phyloP scores from a whole-genome alignment of 2,329 filamentous ascomycete genomes.

The Tolypocladium inflatum region DNA sequence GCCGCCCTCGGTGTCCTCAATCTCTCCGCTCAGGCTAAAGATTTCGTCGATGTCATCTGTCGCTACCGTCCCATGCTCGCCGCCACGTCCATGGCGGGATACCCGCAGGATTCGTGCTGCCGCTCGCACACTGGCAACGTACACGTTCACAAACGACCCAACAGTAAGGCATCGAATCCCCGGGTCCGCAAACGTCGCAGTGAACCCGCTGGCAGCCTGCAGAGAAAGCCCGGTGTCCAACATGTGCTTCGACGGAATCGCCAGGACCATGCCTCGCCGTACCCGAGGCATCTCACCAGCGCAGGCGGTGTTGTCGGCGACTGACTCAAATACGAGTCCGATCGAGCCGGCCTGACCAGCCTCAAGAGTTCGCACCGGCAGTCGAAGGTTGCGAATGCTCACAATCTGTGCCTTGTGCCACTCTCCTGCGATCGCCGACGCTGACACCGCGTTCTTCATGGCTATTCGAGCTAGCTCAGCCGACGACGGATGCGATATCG shows the following conservation, averaged over 20 bases:
- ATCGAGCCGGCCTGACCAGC: constrained; percentile 85
- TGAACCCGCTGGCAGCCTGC: constrained; percentile 58
- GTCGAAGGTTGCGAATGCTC: constrained; percentile 78
- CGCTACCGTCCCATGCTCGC: constrained; percentile 14
- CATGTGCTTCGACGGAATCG: constrained; percentile 51
- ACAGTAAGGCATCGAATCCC: constrained; percentile 54
- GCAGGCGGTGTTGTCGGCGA: background rate
- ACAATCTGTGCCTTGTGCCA: constrained; percentile 77
- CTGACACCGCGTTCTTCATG: constrained; percentile 42
- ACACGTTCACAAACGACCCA: constrained; percentile 68
- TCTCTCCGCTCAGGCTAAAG: constrained; percentile 45
- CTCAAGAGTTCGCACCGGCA: constrained; percentile 68
- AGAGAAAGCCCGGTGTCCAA: constrained; percentile 45
- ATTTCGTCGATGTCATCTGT: constrained; percentile 41
- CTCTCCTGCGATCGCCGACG: constrained; percentile 47
- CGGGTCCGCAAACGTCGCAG: constrained; percentile 58
- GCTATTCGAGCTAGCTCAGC: constrained; percentile 42
- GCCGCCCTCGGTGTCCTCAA: constrained; percentile 23
- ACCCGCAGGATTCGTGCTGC: constrained; percentile 64
- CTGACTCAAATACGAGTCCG: constrained; percentile 56
- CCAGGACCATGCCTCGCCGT: constrained; percentile 77
- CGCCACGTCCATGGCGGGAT: constrained; percentile 14
- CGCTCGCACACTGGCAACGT: constrained; percentile 78
- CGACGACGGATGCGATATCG: constrained; percentile 43
- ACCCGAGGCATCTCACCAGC: constrained; percentile 30